These are phyloP conservation scores for Quercus phellos DNA, from an alignment of 331 rosid species.

Conservation along the genomic window DNA sequence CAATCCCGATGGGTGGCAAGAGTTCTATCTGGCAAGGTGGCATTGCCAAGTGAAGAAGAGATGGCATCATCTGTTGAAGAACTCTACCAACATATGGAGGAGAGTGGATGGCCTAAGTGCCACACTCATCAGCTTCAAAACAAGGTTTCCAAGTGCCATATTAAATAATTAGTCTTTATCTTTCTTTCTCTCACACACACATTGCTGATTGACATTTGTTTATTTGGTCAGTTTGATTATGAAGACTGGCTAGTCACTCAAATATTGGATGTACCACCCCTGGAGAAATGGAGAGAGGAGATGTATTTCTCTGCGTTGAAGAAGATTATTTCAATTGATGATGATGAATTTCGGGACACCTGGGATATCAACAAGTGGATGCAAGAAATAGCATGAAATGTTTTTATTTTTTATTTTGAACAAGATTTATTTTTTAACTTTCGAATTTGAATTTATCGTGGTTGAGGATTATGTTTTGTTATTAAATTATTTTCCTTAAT, in stretches of 20 bases:
- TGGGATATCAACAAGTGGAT: background rate
- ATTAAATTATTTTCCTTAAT: too few relatives aligned
- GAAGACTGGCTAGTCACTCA: slow-evolving; percentile 28
- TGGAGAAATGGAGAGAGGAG: slow-evolving; percentile 29
- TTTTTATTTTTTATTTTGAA: too few relatives aligned
- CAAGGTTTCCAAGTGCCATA: slow-evolving; percentile 16
- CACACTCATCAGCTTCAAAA: slow-evolving; percentile 27
- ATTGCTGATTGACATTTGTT: background rate
- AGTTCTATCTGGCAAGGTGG: slow-evolving; percentile 39
- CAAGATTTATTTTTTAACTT: too few relatives aligned
- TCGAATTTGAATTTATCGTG: too few relatives aligned
- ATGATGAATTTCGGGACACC: background rate
- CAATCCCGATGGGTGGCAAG: slow-evolving; percentile 39
- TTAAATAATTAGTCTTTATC: background rate
- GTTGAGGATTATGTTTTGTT: too few relatives aligned
- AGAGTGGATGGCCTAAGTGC: slow-evolving; percentile 24
- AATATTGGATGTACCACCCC: slow-evolving; percentile 17
- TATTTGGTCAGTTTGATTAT: slow-evolving; percentile 24
- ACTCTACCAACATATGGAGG: slow-evolving; percentile 21
- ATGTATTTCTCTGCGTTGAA: background rate
- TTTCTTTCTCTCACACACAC: background rate
- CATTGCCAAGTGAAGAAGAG: slow-evolving; percentile 28
- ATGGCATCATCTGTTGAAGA: slow-evolving; percentile 29
- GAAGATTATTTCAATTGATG: background rate
- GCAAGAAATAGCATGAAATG: background rate